Conservation (phyloP, 139 green algal genomes). For the Trebouxia sp. region DNA sequence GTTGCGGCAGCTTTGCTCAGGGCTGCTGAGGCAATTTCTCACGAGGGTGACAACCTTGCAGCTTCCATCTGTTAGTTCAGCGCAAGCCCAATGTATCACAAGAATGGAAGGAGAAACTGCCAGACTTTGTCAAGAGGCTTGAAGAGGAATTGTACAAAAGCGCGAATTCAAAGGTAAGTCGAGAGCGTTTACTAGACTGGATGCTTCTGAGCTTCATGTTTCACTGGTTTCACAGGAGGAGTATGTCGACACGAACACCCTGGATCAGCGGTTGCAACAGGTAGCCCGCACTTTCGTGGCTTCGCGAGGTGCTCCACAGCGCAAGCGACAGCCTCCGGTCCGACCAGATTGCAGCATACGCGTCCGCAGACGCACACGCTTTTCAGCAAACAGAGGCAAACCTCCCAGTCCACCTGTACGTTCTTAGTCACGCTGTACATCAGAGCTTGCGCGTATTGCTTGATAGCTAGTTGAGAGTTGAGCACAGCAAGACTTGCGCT, state of each 20-base stretch:
- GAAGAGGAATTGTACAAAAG: slow-evolving; percentile 83
- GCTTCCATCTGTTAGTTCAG: slow-evolving; percentile 7
- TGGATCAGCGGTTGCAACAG: slow-evolving; percentile 83
- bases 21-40: neutral
- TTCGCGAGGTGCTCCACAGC: slow-evolving; percentile 6
- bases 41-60: neutral
- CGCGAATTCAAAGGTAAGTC: slow-evolving; percentile 27
- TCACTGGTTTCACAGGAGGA: slow-evolving; percentile 85
- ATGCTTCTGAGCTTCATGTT: too few species aligned
- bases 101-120: slow-evolving; percentile 65
- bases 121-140: slow-evolving; percentile 83
- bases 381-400: too few species aligned
- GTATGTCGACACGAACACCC: slow-evolving; percentile 74
- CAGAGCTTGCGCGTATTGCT: too few species aligned
- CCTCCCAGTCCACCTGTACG: too few species aligned
- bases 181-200: too few species aligned
- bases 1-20: neutral
- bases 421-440: too few species aligned
- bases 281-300: slow-evolving; percentile 74
- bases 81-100: slow-evolving; percentile 29
- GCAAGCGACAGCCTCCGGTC: slow-evolving; percentile 1
- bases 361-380: too few species aligned
- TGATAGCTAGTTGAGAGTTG: too few species aligned
- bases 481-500: too few species aligned
- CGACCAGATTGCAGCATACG: too few species aligned